Evolutionary conservation across 805 yeast species (phyloP).

Genomic region (Saturnispora halmiae): DNA sequence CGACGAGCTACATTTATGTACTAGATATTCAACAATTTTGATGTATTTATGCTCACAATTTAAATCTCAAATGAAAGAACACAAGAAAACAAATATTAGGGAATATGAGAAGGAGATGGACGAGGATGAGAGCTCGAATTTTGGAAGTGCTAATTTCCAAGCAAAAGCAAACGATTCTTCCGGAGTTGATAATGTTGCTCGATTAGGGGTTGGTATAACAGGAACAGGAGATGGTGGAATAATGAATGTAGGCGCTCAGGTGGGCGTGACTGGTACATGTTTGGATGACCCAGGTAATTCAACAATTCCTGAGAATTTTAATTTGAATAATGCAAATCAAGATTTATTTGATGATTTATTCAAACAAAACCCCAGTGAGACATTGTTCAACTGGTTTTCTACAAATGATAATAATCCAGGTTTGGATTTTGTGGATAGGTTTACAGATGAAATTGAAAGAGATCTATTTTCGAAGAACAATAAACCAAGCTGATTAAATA

Average conservation of each 20-base stretch:
- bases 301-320: conserved; percentile 3
- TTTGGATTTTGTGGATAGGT: conserved; percentile 58
- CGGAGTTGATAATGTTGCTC: background rate
- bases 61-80: conserved; percentile 34
- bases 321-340: conserved; percentile 19
- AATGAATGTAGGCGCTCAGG: conserved; percentile 4
- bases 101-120: conserved; percentile 11
- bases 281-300: conserved; percentile 1
- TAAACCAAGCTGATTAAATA: background rate
- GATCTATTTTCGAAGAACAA: conserved; percentile 32
- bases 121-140: conserved; percentile 1
- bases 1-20: conserved; percentile 78
- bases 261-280: conserved; percentile 4
- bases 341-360: conserved; percentile 28
- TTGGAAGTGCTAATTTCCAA: background rate
- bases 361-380: conserved; percentile 28
- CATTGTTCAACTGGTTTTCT: conserved; percentile 42
- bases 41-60: conserved; percentile 70
- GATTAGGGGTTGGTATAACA: conserved; percentile 4
- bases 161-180: background rate
- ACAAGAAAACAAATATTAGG: conserved; percentile 10
- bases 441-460: conserved; percentile 73
- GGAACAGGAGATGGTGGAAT: conserved; percentile 7
- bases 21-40: conserved; percentile 67
- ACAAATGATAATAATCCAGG: conserved; percentile 39